Evolutionary conservation across 495 filamentous ascomycete species (phyloP).

Genomic region (Penicillium cinerascens): DNA sequence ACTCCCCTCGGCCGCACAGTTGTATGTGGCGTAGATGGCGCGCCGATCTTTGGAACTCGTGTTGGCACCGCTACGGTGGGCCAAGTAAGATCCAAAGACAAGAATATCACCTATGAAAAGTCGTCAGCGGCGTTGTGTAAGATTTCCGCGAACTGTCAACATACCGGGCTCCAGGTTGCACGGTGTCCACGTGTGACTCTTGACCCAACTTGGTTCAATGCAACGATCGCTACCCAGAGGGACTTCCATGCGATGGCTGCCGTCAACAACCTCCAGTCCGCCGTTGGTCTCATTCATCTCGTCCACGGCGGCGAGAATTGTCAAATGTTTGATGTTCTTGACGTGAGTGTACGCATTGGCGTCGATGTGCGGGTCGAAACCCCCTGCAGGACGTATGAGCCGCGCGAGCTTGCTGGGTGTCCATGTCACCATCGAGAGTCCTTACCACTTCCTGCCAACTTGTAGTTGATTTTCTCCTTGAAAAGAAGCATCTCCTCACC

Average conservation of each 20-base stretch:
- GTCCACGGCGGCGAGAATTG: conserved; percentile 42
- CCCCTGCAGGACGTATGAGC: conserved; percentile 13
- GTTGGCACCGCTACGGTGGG: conserved; percentile 43
- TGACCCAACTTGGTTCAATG: conserved; percentile 38
- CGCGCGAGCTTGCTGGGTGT: neutral
- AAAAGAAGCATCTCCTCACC: conserved; percentile 46
- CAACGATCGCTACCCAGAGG: conserved; percentile 38
- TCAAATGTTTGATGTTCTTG: conserved; percentile 45
- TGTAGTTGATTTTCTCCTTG: conserved; percentile 32
- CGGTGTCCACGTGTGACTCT: conserved; percentile 36
- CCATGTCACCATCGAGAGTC: neutral
- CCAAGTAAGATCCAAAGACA: conserved; percentile 44
- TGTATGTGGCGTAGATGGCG: conserved; percentile 46
- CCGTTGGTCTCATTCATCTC: conserved; percentile 38
- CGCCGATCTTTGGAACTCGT: conserved; percentile 35
- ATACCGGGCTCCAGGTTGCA: conserved; percentile 39
- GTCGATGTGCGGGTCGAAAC: conserved; percentile 45
- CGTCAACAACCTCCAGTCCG: conserved; percentile 43
- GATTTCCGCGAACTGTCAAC: neutral
- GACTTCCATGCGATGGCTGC: conserved; percentile 39
- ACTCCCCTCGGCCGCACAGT: conserved; percentile 39
- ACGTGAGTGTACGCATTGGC: conserved; percentile 47
- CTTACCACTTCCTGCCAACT: conserved; percentile 38
- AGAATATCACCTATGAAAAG: conserved; percentile 33
- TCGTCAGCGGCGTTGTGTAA: neutral